Conservation (phyloP, 495 filamentous ascomycete species). For the Trichoderma reesei region DNA sequence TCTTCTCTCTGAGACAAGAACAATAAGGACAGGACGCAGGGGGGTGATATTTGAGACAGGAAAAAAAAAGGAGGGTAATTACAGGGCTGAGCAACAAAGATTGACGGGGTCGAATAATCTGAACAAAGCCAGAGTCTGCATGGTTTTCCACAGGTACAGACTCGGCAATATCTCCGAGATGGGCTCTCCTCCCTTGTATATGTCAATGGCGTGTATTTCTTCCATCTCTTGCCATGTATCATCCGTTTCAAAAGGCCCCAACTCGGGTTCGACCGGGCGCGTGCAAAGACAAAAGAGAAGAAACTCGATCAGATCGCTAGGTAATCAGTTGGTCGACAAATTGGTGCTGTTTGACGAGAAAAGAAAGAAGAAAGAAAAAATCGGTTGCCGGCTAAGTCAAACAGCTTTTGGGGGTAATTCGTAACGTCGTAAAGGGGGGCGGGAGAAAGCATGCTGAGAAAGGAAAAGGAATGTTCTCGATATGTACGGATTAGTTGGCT, state of each 20-base stretch:
- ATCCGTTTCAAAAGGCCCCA: background rate
- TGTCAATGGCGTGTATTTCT: background rate
- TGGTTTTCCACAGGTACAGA: background rate
- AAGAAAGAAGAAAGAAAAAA: background rate
- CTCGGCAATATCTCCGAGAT: background rate
- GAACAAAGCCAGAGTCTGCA: background rate
- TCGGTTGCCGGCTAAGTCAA: background rate
- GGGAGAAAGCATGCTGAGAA: background rate
- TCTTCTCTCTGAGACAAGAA: background rate
- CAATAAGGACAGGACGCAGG: background rate
- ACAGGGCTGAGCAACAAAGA: background rate
- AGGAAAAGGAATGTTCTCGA: constrained; percentile 5
- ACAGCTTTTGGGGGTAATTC: constrained; percentile 2
- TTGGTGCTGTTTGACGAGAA: background rate
- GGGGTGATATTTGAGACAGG: background rate
- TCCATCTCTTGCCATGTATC: background rate
- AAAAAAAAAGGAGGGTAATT: background rate
- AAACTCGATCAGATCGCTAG: background rate
- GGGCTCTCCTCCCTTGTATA: background rate
- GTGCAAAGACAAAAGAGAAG: background rate
- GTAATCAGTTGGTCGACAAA: constrained; percentile 4
- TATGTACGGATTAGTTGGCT: constrained; percentile 8
- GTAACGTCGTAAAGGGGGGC: constrained; percentile 1
- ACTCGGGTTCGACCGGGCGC: background rate
- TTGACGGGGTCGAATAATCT: background rate